These are phyloP conservation scores for Parietaria judaica DNA, from an alignment of 306 rosid genomes.

Conservation along the genomic window DNA sequence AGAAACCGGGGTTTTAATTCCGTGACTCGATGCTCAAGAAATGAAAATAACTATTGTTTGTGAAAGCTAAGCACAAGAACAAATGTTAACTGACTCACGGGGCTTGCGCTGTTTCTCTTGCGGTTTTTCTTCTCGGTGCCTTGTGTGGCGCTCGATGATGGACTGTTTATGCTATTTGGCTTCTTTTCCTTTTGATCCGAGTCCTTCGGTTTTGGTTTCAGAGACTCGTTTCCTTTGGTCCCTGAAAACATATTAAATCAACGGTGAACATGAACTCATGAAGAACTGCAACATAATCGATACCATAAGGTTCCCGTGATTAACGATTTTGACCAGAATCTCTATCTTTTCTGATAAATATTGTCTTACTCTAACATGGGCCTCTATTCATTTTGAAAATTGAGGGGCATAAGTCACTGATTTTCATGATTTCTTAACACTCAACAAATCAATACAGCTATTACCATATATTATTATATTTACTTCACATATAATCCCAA, in stretches of 20 bases:
- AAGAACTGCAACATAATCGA: too few relatives aligned
- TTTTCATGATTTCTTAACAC: too few relatives aligned
- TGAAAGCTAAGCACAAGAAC: background rate
- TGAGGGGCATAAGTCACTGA: too few relatives aligned
- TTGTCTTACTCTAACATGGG: too few relatives aligned
- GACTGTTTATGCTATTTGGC: background rate
- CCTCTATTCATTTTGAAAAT: too few relatives aligned
- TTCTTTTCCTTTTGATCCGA: background rate
- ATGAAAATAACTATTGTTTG: background rate
- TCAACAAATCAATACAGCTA: too few relatives aligned
- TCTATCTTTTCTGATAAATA: too few relatives aligned
- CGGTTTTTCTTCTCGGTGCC: background rate
- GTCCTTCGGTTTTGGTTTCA: background rate
- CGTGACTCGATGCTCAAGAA: background rate
- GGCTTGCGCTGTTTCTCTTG: slow-evolving; percentile 20
- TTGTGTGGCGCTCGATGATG: background rate
- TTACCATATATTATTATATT: too few relatives aligned
- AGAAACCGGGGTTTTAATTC: background rate
- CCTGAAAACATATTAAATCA: background rate
- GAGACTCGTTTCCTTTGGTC: slow-evolving; percentile 5
- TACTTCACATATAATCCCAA: too few relatives aligned
- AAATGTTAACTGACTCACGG: slow-evolving; percentile 20
- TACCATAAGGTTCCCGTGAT: too few relatives aligned
- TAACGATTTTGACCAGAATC: too few relatives aligned
- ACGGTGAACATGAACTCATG: background rate